Percentiles rank a stretch among this genome's conserved stretches.
Conservation (phyloP, 2,329 filamentous ascomycete genomes). For the Stylonectria norvegica region DNA sequence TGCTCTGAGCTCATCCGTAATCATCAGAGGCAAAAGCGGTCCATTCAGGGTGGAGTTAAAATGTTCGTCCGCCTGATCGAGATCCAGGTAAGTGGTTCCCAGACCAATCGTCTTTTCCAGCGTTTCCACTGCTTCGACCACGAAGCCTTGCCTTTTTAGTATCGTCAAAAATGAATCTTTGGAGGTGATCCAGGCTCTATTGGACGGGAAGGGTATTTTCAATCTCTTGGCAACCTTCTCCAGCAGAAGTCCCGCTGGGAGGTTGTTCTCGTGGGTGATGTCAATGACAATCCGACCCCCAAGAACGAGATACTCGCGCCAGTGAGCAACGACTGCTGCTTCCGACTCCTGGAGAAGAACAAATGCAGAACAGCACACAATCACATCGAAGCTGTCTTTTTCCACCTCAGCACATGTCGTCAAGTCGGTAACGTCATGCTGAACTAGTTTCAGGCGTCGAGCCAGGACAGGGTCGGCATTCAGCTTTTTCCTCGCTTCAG, state of each 20-base stretch:
- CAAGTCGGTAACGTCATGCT: constrained; percentile 29
- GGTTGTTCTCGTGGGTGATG: constrained; percentile 31
- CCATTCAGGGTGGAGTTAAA: constrained; percentile 26
- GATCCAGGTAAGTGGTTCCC: constrained; percentile 18
- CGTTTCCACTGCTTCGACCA: constrained; percentile 22
- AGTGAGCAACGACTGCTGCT: constrained; percentile 22
- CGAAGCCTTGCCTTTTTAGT: constrained; percentile 27
- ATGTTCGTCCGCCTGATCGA: constrained; percentile 28
- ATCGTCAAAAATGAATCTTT: constrained; percentile 26
- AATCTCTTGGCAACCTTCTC: constrained; percentile 26
- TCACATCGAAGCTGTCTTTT: constrained; percentile 27
- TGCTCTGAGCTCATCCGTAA: constrained; percentile 20
- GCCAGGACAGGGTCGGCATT: constrained; percentile 12
- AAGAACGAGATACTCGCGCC: constrained; percentile 27
- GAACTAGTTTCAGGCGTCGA: constrained; percentile 22
- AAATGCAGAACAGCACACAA: constrained; percentile 35
- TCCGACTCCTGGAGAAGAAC: constrained; percentile 30
- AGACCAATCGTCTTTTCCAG: constrained; percentile 27
- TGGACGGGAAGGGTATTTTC: constrained; percentile 26
- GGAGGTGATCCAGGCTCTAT: constrained; percentile 29
- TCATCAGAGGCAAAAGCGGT: constrained; percentile 16
- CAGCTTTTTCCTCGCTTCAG: constrained; percentile 23
- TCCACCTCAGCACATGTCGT: constrained; percentile 14
- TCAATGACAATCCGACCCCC: constrained; percentile 31
- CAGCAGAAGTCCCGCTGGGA: constrained; percentile 23